Base-by-base conservation (phyloP, 148 eudicot species). In the Rhododendron ferrugineum region DNA sequence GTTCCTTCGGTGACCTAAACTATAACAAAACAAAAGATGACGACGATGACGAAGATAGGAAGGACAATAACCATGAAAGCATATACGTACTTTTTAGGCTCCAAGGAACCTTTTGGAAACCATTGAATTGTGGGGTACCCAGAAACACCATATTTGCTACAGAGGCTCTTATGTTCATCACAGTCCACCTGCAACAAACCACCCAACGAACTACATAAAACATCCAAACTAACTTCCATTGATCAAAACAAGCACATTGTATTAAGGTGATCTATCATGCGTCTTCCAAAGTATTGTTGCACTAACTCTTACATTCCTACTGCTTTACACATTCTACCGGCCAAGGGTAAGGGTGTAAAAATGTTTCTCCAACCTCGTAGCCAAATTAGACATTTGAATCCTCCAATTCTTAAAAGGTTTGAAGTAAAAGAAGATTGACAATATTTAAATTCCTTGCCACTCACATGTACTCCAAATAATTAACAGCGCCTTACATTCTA, bases 81-180 rank as follows among this genome's bases (percentile, higher is more conserved):
- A 74, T n/a, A 11, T 7, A 88, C 98, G 89, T 86, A 95, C 99
- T 95, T 93, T 89, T 97, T 94, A 30, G 99, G 98, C 87, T 97
- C 98, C 91, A 97, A 86, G 80, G 99, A 94, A 64, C 98, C 98
- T 89, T 97, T 97, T 72, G 98, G 98, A 88, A 97, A 97, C 99
- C 99, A 97, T 85, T 97, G 93, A 78, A 97, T 85, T 74, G 99
- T 95, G 84, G 99, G 99, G 87, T 97, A 97, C 22, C 99, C 99
- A 83, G 92, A 86, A 84, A 97, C 99, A 47, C 92, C 99, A 88
- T 84, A 95, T 87, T 97, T 97, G 89, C 92, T 83, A 82, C 99
- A 97, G 54, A 95, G 60, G 79, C 86, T 85, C 89, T 97, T 97
- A 15, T 97, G 99, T 49, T 94, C 98, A 90, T 97, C 99, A 91